Base-by-base conservation (phyloP, 345 rosid genomes). In the Carallia brachiata region DNA sequence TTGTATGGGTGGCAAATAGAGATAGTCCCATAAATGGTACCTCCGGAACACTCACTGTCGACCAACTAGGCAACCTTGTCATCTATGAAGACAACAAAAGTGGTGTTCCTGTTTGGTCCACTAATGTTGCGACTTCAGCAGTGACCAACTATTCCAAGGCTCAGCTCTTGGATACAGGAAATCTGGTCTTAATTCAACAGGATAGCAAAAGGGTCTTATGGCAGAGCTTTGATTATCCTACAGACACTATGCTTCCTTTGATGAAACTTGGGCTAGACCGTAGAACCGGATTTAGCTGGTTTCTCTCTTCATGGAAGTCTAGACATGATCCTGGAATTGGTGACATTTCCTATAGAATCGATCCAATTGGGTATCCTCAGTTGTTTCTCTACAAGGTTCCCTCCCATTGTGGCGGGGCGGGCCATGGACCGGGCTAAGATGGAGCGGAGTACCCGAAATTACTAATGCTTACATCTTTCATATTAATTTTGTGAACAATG, bases 381-480 rank as follows among this genome's bases (percentile, higher is more conserved):
- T 10, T 76, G 68, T 56, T 76, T 23, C 34, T 89, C 30, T 87
- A 85, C 64, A 71, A n/a, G 88, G 81, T 27, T 39, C 44, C 8
- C 10, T 0, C 6, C 71, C 59, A 6, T 54, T 65, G 67, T 88
- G 87, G 89, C 86, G 96, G 44, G 71, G 65, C 5, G 93, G 93
- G 5, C 71, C 87, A 27, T 85, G 91, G 93, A 88, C 84, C 6
- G 90, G 91, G 6, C 69, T 54, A 18, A 80, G 87, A 70, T 88
- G 86, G 96, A 88, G 81, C 54, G 94, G 92, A 17, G 83, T 92
- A 19, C 96, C 92, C 3, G 84, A 75, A 61, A 87, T 89, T 90
- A 68, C 78, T 4, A 50, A 13, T 13, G 54, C 10, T 54, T 83
- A 36, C 58, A 86, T 84, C 48, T 85, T 72, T 36, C 78, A 74